Conservation (phyloP, 2,329 filamentous ascomycete genomes). For the Neopestalotiopsis sp. region DNA sequence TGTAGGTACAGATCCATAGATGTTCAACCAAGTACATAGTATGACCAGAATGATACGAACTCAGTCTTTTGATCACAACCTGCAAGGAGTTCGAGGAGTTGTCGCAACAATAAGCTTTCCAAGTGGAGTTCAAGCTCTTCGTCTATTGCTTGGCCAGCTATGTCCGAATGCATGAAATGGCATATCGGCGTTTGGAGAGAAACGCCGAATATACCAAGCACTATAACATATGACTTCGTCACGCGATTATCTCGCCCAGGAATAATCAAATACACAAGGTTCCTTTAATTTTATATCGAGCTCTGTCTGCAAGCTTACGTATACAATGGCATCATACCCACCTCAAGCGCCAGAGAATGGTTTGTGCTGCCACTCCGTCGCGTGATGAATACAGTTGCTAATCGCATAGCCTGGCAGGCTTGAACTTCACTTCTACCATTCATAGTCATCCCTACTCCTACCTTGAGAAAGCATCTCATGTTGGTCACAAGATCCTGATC, state of each 20-base stretch:
- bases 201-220: constrained; percentile 1
- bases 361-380: not conserved
- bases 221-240: not conserved
- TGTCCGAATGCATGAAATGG: not conserved
- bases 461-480: constrained; percentile 19
- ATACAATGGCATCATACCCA: constrained; percentile 7
- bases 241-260: not conserved
- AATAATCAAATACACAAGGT: not conserved
- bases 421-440: constrained; percentile 23
- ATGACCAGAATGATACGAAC: too few species aligned
- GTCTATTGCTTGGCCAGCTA: not conserved
- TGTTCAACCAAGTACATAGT: too few species aligned
- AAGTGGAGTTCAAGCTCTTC: not conserved
- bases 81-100: not conserved
- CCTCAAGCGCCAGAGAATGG: constrained; percentile 7
- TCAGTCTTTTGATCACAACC: too few species aligned
- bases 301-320: not conserved
- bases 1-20: too few species aligned
- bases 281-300: not conserved
- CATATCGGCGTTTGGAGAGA: not conserved
- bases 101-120: not conserved
- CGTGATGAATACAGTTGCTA: not conserved
- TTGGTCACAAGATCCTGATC: constrained; percentile 26
- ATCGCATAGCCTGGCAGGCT: constrained; percentile 21
- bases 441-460: constrained; percentile 23